Conservation (phyloP, 2,329 filamentous ascomycete species). For the Ceratocystis eucalypticola region DNA sequence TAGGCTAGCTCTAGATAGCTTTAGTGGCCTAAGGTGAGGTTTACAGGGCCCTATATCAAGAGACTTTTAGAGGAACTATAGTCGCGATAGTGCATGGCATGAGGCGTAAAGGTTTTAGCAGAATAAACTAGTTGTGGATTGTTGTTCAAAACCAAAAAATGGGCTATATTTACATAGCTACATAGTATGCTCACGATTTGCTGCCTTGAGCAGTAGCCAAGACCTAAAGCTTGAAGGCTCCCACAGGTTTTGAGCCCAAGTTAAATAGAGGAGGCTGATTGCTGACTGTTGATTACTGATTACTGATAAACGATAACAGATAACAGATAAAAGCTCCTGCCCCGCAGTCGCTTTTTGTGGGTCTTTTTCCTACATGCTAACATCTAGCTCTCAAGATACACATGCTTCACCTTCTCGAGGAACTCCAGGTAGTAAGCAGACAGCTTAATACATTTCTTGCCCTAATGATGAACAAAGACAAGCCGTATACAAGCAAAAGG, state of each 20-base stretch:
- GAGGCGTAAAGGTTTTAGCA: too few relatives aligned
- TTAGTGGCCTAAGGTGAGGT: too few relatives aligned
- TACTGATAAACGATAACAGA: background rate
- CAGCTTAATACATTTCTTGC: background rate
- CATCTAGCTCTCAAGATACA: background rate
- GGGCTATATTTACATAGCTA: too few relatives aligned
- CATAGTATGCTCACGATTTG: too few relatives aligned
- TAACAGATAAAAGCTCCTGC: slow-evolving; percentile 1
- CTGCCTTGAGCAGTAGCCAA: too few relatives aligned
- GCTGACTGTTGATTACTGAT: background rate
- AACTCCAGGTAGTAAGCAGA: background rate
- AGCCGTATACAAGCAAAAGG: background rate
- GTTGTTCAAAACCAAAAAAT: too few relatives aligned
- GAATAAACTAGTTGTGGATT: too few relatives aligned
- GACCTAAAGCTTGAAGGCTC: background rate
- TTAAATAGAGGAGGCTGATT: background rate
- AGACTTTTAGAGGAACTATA: too few relatives aligned
- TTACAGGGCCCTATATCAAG: too few relatives aligned
- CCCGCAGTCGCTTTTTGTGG: background rate
- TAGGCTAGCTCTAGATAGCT: too few relatives aligned
- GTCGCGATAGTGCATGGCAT: too few relatives aligned
- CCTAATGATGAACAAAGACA: background rate
- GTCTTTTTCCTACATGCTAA: background rate
- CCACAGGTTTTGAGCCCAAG: background rate
- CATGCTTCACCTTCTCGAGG: background rate